Conservation (phyloP, 495 filamentous ascomycete species). For the Penicillium mononematosum region DNA sequence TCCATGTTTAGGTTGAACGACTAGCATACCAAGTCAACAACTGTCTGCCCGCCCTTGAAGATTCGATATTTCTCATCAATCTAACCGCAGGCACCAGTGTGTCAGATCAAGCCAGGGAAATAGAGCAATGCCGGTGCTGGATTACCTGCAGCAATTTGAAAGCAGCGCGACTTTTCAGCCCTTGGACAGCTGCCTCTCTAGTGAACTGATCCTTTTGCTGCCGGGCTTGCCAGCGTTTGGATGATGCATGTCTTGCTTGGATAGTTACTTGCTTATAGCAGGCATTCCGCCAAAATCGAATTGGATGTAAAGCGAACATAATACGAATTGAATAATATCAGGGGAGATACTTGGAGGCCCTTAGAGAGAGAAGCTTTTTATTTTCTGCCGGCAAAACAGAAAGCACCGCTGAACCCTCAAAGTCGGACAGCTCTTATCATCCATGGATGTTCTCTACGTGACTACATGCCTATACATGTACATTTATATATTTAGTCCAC, state of each 20-base stretch:
- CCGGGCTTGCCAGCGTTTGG: slow-evolving; percentile 76
- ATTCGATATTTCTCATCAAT: slow-evolving; percentile 78
- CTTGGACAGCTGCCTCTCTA: slow-evolving; percentile 67
- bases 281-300: slow-evolving; percentile 5
- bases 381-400: slow-evolving; percentile 17
- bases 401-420: not conserved
- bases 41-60: slow-evolving; percentile 75
- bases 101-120: slow-evolving; percentile 3
- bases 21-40: slow-evolving; percentile 74
- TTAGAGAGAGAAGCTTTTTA: not conserved
- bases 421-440: not conserved
- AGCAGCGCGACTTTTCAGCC: slow-evolving; percentile 83
- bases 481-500: not conserved
- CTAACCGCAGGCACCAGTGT: slow-evolving; percentile 33
- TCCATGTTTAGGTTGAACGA: not conserved
- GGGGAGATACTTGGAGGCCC: not conserved
- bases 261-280: not conserved
- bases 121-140: not conserved
- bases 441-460: not conserved
- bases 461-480: not conserved
- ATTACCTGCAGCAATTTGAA: slow-evolving; percentile 82
- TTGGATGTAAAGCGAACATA: slow-evolving; percentile 12
- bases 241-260: slow-evolving; percentile 57
- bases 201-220: slow-evolving; percentile 69
- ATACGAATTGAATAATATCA: not conserved